phyloP scores from a whole-genome alignment of 2,329 filamentous ascomycete genomes.

The Aureobasidium melanogenum region DNA sequence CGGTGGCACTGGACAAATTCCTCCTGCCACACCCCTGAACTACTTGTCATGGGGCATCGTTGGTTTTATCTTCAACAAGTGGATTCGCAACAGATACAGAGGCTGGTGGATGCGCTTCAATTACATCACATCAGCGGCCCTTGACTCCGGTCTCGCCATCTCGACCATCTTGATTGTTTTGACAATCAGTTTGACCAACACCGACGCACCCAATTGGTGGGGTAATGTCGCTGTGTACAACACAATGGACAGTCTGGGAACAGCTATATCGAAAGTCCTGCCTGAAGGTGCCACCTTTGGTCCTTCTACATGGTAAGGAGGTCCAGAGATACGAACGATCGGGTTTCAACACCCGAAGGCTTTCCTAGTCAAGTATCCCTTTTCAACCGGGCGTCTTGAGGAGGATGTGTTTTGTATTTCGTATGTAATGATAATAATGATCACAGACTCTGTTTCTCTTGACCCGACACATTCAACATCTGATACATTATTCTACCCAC shows the following conservation, averaged over 20 bases:
- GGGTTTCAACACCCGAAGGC: no score
- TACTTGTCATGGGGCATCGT: constrained; percentile 82
- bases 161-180: constrained; percentile 80
- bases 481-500: not conserved
- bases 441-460: not conserved
- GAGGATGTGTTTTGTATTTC: not conserved
- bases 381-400: not conserved
- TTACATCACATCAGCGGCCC: constrained; percentile 75
- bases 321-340: not conserved
- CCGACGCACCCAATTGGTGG: constrained; percentile 73
- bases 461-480: not conserved
- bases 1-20: constrained; percentile 76
- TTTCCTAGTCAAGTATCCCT: not conserved
- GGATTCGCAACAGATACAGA: constrained; percentile 57
- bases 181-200: constrained; percentile 72
- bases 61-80: constrained; percentile 74
- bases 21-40: constrained; percentile 70
- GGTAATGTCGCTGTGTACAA: constrained; percentile 59
- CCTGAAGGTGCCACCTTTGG: constrained; percentile 7
- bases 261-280: constrained; percentile 17
- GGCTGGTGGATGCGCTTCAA: constrained; percentile 90
- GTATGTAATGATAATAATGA: not conserved
- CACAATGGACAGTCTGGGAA: constrained; percentile 19
- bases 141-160: constrained; percentile 75
- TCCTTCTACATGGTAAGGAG: constrained; percentile 2